Conservation (phyloP, 2,329 filamentous ascomycete genomes). For the Ophiostoma novo-ulmi region DNA sequence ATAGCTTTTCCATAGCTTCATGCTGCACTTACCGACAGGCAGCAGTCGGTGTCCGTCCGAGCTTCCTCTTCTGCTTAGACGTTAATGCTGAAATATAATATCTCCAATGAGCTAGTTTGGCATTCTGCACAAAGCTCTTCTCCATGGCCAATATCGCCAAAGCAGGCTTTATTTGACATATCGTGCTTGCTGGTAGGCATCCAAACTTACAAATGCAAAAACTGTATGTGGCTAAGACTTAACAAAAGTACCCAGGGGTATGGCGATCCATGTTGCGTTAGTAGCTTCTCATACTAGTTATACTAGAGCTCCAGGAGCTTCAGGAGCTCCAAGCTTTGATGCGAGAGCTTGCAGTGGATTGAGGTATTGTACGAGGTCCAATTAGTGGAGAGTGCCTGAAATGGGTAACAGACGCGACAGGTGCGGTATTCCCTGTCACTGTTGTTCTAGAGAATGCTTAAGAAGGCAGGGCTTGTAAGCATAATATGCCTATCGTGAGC, state of each 20-base stretch:
- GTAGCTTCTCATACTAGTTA: background rate
- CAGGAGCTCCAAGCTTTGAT: background rate
- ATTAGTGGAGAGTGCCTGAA: background rate
- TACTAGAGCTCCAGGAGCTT: too few species aligned
- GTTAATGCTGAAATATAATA: too few species aligned
- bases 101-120: too few species aligned
- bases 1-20: background rate
- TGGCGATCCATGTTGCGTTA: background rate
- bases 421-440: too few species aligned
- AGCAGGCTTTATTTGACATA: background rate
- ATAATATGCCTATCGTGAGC: background rate
- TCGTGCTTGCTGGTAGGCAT: background rate
- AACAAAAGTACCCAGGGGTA: background rate
- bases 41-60: background rate
- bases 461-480: background rate
- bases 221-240: too few species aligned
- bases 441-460: background rate
- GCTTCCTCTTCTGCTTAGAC: too few species aligned
- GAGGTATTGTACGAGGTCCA: too few species aligned
- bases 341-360: background rate
- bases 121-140: too few species aligned
- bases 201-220: too few species aligned
- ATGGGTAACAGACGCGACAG: background rate
- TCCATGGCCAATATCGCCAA: background rate
- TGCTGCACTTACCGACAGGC: background rate